phyloP scores from a whole-genome alignment of 2,329 filamentous ascomycete species.

The Ophiostoma sp. region DNA sequence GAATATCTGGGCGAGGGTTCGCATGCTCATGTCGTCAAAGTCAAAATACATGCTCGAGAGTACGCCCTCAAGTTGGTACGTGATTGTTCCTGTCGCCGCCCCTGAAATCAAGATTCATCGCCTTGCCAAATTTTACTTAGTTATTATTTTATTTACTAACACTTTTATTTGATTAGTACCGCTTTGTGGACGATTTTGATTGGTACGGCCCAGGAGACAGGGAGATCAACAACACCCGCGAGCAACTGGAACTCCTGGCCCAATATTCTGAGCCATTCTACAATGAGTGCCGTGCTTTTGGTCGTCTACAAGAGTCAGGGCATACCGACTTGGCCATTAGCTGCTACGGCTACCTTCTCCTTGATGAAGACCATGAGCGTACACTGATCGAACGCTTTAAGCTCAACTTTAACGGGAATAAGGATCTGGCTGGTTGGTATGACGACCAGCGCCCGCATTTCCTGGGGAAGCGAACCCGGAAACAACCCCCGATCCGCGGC shows the following conservation, averaged over 20 bases:
- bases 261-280: conserved; percentile 33
- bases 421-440: not conserved
- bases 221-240: conserved; percentile 17
- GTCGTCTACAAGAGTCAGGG: conserved; percentile 34
- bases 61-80: not conserved
- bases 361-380: conserved; percentile 29
- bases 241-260: not conserved
- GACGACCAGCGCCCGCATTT: not conserved
- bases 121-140: not conserved
- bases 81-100: not conserved
- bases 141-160: not conserved
- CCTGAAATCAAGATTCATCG: not conserved
- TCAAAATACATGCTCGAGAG: conserved; percentile 24
- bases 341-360: conserved; percentile 36
- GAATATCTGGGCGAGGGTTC: conserved; percentile 28
- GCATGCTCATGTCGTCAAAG: conserved; percentile 30
- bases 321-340: conserved; percentile 32
- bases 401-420: not conserved
- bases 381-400: not conserved
- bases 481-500: not conserved
- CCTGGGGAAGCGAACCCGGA: not conserved
- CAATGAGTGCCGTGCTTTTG: conserved; percentile 35
- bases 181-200: conserved; percentile 26
- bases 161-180: not conserved
- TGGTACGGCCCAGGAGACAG: conserved; percentile 18